Conservation (phyloP, 2,329 filamentous ascomycete genomes). For the Ambrosiella cleistominuta region DNA sequence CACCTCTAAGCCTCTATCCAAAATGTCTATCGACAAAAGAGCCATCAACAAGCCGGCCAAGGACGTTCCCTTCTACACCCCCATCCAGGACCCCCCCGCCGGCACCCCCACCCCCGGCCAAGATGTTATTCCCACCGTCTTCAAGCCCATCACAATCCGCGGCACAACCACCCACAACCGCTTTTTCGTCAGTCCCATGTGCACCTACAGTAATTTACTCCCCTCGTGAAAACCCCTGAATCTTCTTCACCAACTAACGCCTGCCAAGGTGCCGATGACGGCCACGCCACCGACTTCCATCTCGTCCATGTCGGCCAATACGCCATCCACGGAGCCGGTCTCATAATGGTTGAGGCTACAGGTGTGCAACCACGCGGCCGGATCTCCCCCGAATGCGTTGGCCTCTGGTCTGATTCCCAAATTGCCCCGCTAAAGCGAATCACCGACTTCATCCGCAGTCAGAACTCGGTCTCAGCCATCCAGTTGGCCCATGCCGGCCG, state of each 20-base stretch:
- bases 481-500: conserved; percentile 70
- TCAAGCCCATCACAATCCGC: conserved; percentile 38
- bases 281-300: conserved; percentile 67
- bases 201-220: conserved; percentile 18
- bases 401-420: conserved; percentile 74
- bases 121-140: conserved; percentile 31
- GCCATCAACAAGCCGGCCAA: conserved; percentile 17
- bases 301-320: conserved; percentile 68
- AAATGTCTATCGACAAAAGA: neutral
- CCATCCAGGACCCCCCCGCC: conserved; percentile 33
- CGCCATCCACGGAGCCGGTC: conserved; percentile 53
- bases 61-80: conserved; percentile 35
- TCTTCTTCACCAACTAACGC: neutral
- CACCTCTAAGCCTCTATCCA: neutral
- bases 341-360: conserved; percentile 65
- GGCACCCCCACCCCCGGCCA: conserved; percentile 24
- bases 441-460: conserved; percentile 63
- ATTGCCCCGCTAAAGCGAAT: conserved; percentile 53
- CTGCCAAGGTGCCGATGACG: conserved; percentile 32
- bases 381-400: conserved; percentile 64
- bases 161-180: conserved; percentile 37
- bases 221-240: neutral
- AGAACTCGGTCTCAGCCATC: conserved; percentile 58
- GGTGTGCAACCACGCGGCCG: conserved; percentile 58
- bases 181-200: conserved; percentile 43